A percentile compares a stretch with the other conserved stretches of the same genome.
These are phyloP conservation scores for Marchantia polymorpha DNA, from an alignment of 225 moss, liverwort and hornwort species.

Conservation along the genomic window DNA sequence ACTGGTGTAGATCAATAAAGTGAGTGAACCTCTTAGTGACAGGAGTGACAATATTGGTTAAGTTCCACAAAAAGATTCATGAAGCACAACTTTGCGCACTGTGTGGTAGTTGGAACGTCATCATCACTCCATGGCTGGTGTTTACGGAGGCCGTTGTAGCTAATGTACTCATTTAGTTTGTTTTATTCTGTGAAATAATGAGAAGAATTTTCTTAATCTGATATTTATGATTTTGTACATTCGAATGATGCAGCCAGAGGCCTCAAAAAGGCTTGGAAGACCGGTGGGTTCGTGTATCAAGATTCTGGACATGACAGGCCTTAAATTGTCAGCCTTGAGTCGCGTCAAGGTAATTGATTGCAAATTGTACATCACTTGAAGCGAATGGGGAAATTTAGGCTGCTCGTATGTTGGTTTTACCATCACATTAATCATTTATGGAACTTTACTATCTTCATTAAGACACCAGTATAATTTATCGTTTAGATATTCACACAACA, in stretches of 20 bases:
- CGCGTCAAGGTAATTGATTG: constrained; percentile 53
- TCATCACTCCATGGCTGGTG: neutral
- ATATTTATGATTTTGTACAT: neutral
- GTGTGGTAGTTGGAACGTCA: neutral
- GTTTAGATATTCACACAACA: neutral
- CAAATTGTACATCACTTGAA: neutral
- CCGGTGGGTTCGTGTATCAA: constrained; percentile 74
- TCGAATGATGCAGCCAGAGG: constrained; percentile 51
- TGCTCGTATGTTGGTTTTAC: neutral
- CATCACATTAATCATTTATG: neutral
- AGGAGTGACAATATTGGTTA: neutral
- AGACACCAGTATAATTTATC: neutral
- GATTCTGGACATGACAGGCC: constrained; percentile 97
- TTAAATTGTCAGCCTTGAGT: constrained; percentile 84
- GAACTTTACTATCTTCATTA: neutral
- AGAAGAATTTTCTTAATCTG: neutral
- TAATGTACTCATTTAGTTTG: neutral
- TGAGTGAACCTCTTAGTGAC: neutral
- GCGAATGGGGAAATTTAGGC: neutral
- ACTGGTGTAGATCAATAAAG: neutral
- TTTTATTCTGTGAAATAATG: neutral
- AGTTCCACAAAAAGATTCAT: neutral
- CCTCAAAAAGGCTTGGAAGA: constrained; percentile 45
- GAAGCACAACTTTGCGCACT: neutral
- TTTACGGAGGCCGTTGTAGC: neutral